phyloP scores from a whole-genome alignment of 108 stramenopile genomes.

The Epithemia pelagica region DNA sequence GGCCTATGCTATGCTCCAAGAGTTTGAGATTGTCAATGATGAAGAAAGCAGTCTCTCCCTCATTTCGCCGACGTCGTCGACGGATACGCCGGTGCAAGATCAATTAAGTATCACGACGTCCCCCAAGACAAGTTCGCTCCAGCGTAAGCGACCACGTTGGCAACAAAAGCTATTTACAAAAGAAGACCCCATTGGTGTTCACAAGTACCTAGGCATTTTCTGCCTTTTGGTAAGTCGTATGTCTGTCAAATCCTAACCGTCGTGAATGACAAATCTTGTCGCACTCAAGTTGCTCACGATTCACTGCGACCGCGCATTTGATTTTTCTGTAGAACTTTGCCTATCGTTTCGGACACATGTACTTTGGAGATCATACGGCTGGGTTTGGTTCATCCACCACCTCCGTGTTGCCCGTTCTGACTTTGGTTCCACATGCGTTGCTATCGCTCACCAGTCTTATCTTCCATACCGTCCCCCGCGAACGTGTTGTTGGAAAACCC shows the following conservation, averaged over 20 bases:
- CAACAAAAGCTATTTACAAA: slow-evolving; percentile 45
- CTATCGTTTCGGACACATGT: slow-evolving; percentile 39
- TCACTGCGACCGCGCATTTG: neutral
- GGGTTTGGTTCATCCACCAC: slow-evolving; percentile 38
- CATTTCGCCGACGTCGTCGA: neutral
- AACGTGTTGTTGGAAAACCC: slow-evolving; percentile 50
- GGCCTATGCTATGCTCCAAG: slow-evolving; percentile 37
- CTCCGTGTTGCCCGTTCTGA: slow-evolving; percentile 13
- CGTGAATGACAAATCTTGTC: neutral
- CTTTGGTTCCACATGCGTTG: slow-evolving; percentile 47
- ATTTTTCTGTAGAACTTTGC: slow-evolving; percentile 42
- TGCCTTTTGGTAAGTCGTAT: slow-evolving; percentile 16
- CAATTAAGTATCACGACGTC: neutral
- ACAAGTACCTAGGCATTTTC: slow-evolving; percentile 54
- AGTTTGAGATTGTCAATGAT: slow-evolving; percentile 26
- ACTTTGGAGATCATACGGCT: slow-evolving; percentile 41
- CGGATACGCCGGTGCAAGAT: neutral
- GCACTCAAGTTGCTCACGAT: neutral
- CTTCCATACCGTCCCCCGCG: slow-evolving; percentile 52
- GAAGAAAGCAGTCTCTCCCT: neutral
- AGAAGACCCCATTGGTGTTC: slow-evolving; percentile 57
- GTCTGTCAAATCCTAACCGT: too few species aligned
- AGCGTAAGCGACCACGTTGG: slow-evolving; percentile 1
- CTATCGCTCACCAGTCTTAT: slow-evolving; percentile 45
- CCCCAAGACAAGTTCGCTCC: neutral